Evolutionary conservation across 192 early-diverging fungal genomes (phyloP).

Genomic region (Coemansia sp.): DNA sequence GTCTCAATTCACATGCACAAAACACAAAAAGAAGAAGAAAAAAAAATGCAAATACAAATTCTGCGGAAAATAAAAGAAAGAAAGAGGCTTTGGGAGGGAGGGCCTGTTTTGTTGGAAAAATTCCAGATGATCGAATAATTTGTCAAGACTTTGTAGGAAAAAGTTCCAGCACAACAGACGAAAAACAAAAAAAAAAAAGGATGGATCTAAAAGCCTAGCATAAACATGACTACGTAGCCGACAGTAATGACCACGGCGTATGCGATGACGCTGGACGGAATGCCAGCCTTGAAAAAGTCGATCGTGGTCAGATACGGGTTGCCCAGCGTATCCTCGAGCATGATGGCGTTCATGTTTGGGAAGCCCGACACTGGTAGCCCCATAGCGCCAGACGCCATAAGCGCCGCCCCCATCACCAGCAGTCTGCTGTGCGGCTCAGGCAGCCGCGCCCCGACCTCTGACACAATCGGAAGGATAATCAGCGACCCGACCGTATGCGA

Average conservation of each 20-base stretch:
- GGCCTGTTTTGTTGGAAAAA: too few species aligned
- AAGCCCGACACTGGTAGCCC: slow-evolving; percentile 91
- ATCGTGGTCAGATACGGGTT: slow-evolving; percentile 74
- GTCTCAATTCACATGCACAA: background rate
- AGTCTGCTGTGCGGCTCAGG: slow-evolving; percentile 75
- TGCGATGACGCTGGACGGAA: slow-evolving; percentile 72
- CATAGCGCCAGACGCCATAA: slow-evolving; percentile 90
- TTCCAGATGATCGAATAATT: too few species aligned
- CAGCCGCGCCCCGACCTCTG: slow-evolving; percentile 78
- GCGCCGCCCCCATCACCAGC: slow-evolving; percentile 78
- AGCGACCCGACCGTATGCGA: slow-evolving; percentile 93
- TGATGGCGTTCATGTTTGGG: slow-evolving; percentile 97
- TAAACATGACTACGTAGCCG: slow-evolving; percentile 72
- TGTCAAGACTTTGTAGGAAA: too few species aligned
- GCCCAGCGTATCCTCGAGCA: slow-evolving; percentile 85
- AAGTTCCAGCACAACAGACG: too few species aligned
- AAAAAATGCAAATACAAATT: background rate
- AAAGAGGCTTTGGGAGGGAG: too few species aligned
- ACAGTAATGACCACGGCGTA: slow-evolving; percentile 69
- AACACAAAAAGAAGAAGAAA: background rate
- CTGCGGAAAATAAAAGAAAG: background rate
- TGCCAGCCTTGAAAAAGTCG: slow-evolving; percentile 84
- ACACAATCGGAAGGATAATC: slow-evolving; percentile 94
- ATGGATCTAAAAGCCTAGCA: slow-evolving; percentile 57
- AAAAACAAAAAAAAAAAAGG: background rate